Percentiles rank a stretch among this genome's conserved stretches.
phyloP scores from a whole-genome alignment of 139 green algal genomes.

The Chlorella sp. region DNA sequence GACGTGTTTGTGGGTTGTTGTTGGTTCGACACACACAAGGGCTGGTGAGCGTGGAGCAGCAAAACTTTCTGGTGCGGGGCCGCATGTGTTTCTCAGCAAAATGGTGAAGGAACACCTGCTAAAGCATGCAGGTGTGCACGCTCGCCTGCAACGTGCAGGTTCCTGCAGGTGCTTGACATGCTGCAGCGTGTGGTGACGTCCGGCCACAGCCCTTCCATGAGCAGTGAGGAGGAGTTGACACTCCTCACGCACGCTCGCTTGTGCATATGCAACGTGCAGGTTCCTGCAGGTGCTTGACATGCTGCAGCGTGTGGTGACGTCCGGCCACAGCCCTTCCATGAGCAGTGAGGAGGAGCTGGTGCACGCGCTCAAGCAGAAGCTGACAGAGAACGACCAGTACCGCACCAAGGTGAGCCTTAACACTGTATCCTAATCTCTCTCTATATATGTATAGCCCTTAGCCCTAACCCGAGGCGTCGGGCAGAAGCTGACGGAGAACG shows the following conservation, averaged over 20 bases:
- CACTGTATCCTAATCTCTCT: neutral
- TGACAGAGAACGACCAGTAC: conserved; percentile 20
- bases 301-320: neutral
- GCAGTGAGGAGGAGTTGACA: neutral
- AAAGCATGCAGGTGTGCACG: no score
- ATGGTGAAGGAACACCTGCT: no score
- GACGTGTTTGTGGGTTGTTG: neutral
- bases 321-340: no score
- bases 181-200: neutral
- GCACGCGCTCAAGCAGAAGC: conserved; percentile 14
- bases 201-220: no score
- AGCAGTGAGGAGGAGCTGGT: neutral
- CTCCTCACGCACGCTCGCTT: no score
- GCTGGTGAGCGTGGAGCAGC: conserved; percentile 20
- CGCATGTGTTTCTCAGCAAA: no score
- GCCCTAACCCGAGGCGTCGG: no score
- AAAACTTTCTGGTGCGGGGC: no score
- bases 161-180: conserved; percentile 8
- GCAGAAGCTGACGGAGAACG: conserved; percentile 17
- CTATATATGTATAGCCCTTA: no score
- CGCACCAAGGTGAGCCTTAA: conserved; percentile 12
- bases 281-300: conserved; percentile 21
- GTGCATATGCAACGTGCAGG: no score
- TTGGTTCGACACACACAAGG: conserved; percentile 6
- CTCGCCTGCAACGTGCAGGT: conserved; percentile 14